Base-by-base conservation (phyloP, 2,329 filamentous ascomycete species). In the Madurella fahalii region DNA sequence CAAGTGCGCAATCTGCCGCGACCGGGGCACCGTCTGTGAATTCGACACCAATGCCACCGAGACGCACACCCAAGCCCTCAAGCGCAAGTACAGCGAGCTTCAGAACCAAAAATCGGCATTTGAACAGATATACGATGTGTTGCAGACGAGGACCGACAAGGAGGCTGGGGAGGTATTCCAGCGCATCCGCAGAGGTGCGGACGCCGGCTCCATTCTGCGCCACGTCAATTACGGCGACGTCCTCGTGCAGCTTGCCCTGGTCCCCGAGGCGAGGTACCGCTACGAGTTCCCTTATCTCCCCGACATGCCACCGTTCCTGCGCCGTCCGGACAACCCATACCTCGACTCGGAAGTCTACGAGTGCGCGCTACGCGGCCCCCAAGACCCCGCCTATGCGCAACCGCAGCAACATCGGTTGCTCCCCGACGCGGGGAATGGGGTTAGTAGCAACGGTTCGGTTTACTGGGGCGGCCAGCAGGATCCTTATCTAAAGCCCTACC, bases 221-320 rank as follows among this genome's bases (percentile, higher is more conserved):
- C 69, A 71, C 30, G 63, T 72, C 43, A 65, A 63, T 41, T 65
- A 66, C 17, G 73, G 73, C 9, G 67, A 73, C 52, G 31, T 71
- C 4, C 57, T 75, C 3, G 55, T 75, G 4, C 71, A 75, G 52
- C 66, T 74, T 50, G 62, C 69, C 0, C 57, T 74, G 2, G 54
- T 61, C 0, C 71, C 73, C 4, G 72, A 76, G 56, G 65, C 70
- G 1, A 62, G 70, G 1, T 66, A 67, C 17, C 71, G 71, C 40
- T 75, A 72, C 41, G 68, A 70, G 43, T 73, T 76, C 37, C 73
- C 72, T 0, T 73, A 72, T 43, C 46, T 63, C 13, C 18, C 58
- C 7, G 60, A 66, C 5, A 69, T 70, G 65, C 70, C 70, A 2
- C 40, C 56, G 2, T 65, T 57, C 17, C 58, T 71, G 12, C 47